Percentiles rank a stretch among this genome's conserved stretches.
Evolutionary conservation across 345 rosid species (phyloP).

Genomic region (Nasturtium officinale): DNA sequence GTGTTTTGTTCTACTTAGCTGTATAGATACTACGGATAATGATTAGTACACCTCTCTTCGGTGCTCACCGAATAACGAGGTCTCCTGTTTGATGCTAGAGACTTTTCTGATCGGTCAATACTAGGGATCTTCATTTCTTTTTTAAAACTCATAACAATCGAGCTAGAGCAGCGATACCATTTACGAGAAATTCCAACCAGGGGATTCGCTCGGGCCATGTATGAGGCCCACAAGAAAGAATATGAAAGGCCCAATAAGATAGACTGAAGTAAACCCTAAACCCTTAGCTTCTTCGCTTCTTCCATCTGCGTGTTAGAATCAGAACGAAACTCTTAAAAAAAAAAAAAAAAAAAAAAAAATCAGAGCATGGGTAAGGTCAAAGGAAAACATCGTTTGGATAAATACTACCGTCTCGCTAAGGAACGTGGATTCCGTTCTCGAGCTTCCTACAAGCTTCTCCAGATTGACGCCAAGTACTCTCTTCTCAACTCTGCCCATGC

Average conservation of each 20-base stretch:
- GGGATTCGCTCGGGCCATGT: neutral
- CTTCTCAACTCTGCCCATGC: slow-evolving; percentile 67
- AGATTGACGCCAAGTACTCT: slow-evolving; percentile 70
- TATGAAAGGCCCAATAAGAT: neutral
- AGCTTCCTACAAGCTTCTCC: slow-evolving; percentile 88
- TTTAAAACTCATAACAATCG: too few relatives aligned
- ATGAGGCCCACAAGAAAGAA: neutral
- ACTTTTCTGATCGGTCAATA: too few relatives aligned
- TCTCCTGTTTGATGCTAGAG: too few relatives aligned
- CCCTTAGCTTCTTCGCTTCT: neutral
- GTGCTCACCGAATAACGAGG: too few relatives aligned
- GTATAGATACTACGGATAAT: too few relatives aligned
- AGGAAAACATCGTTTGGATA: slow-evolving; percentile 84
- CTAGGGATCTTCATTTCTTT: too few relatives aligned
- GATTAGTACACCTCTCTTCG: too few relatives aligned
- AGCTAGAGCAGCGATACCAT: neutral
- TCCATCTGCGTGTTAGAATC: neutral
- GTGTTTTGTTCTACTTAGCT: neutral
- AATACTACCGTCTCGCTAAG: slow-evolving; percentile 77
- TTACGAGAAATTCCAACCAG: neutral
- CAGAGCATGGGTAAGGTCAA: slow-evolving; percentile 67
- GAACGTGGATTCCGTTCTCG: slow-evolving; percentile 96
- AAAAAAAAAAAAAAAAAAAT: neutral
- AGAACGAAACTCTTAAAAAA: neutral
- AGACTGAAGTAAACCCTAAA: slow-evolving; percentile 27